Evolutionary conservation across 2,329 filamentous ascomycete species (phyloP), one percentile per base, ranked within the genome.

Genomic region (Cladobotryum protrusum): DNA sequence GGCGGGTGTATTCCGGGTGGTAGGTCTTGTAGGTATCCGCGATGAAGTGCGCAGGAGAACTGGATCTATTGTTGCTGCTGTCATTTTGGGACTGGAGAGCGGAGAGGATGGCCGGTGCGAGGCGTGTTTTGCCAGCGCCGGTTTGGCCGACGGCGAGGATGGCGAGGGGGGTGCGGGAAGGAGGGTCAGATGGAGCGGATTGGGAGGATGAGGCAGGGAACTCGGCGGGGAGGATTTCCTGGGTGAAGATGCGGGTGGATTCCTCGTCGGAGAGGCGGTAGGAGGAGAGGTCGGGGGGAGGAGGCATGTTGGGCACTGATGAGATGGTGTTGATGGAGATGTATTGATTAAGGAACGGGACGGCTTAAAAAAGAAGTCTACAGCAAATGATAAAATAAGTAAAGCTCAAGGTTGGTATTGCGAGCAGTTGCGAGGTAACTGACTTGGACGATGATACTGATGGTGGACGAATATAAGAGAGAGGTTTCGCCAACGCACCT

Each of bases 11-110:
- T 15, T 62, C 52, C 0, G 73, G 73, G 59, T 76, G 73, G 61
- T 74, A 70, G 4, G 68, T 67, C 57, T 76, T 76, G 68, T 73
- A 75, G 18, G 70, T 71, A 65, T 76, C 73, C 48, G 73, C 72
- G 49, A 76, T 70, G 54, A 76, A 67, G 61, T 76, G 73, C 15
- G 64, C 66, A 14, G 61, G 52, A 46, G 37, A 46, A 51, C 39
- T 43, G 53, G 44, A 13, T 29, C 11, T 29, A 9, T 29, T 29
- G 24, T 8, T 24, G 20, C 7, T 24, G 20, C 20, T 24, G 20
- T 24, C 11, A 9, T 29, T 9, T 9, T 29, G 24, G 24, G 24
- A 29, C 11, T 29, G 46, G 29, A 75, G 57, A 42, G 68, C 67
- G 4, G 53, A 43, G 15, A 65, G 60, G 45, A 76, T 59, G 33